A percentile compares a stretch with the other conserved stretches of the same genome.
phyloP scores from a whole-genome alignment of 2,329 filamentous ascomycete species.

The Curvularia hawaiiensis region DNA sequence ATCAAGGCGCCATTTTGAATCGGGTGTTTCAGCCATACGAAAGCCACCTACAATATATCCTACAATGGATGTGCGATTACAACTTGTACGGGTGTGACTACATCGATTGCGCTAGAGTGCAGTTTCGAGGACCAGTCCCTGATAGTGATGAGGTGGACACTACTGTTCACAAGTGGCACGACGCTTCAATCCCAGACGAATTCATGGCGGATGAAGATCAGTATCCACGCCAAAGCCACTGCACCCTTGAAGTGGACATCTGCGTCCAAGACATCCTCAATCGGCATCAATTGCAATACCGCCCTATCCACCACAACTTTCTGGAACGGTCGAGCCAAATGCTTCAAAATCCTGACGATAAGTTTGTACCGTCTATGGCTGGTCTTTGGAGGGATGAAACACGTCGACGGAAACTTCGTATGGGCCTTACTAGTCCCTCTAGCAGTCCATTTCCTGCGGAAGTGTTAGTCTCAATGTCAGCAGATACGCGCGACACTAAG shows the following conservation, averaged over 20 bases:
- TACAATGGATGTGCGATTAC: constrained; percentile 99
- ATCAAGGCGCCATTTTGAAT: constrained; percentile 87
- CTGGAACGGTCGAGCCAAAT: constrained; percentile 71
- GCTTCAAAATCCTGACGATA: constrained; percentile 64
- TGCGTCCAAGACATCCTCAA: constrained; percentile 89
- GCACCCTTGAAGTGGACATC: constrained; percentile 87
- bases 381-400: constrained; percentile 92
- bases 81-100: constrained; percentile 95
- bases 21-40: constrained; percentile 88
- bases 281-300: constrained; percentile 72
- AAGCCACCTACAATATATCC: constrained; percentile 86
- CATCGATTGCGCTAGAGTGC: constrained; percentile 72
- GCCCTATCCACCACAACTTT: constrained; percentile 87
- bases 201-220: constrained; percentile 65
- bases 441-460: constrained; percentile 82
- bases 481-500: constrained; percentile 72
- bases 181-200: constrained; percentile 66
- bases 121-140: constrained; percentile 79
- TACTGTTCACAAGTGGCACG: constrained; percentile 77
- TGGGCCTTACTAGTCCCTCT: constrained; percentile 66
- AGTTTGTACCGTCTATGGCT: constrained; percentile 92
- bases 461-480: constrained; percentile 86
- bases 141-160: constrained; percentile 66
- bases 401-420: constrained; percentile 72
- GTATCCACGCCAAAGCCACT: constrained; percentile 83